A percentile compares a stretch with the other conserved stretches of the same genome.
phyloP scores from a whole-genome alignment of 208 protist species.

The Blechomonas ayalai region DNA sequence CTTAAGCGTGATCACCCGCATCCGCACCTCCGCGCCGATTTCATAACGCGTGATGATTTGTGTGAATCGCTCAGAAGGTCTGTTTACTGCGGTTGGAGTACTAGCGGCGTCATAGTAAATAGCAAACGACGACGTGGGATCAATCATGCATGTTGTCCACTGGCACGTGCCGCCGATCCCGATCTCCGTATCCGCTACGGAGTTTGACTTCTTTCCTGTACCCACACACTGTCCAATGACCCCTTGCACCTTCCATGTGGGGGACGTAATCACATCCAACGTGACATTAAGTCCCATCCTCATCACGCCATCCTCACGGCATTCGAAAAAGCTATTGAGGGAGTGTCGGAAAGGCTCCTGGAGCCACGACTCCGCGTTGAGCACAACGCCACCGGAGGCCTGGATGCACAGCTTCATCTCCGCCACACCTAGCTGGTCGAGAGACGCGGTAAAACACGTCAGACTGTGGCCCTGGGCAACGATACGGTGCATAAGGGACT shows the following conservation, averaged over 20 bases:
- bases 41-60: conserved; percentile 97
- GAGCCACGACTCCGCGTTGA: conserved; percentile 96
- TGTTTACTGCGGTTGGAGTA: conserved; percentile 2
- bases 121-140: conserved; percentile 91
- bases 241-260: conserved; percentile 94
- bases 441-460: conserved; percentile 94
- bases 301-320: conserved; percentile 61
- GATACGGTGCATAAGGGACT: conserved; percentile 90
- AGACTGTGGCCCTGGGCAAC: conserved; percentile 93
- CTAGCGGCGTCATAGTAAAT: conserved; percentile 94
- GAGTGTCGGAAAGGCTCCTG: conserved; percentile 95
- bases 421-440: conserved; percentile 96
- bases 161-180: conserved; percentile 96
- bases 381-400: conserved; percentile 91
- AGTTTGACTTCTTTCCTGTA: conserved; percentile 89
- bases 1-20: conserved; percentile 86
- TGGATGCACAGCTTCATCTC: conserved; percentile 96
- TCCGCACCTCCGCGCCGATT: conserved; percentile 58
- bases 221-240: conserved; percentile 91
- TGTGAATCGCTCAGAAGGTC: conserved; percentile 55
- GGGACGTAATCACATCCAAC: conserved; percentile 93
- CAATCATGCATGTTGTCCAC: conserved; percentile 95
- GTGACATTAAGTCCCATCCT: conserved; percentile 94
- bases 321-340: conserved; percentile 87
- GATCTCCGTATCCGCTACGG: conserved; percentile 86